phyloP scores from a whole-genome alignment of 2,329 filamentous ascomycete species.

The Xylogone sp. region DNA sequence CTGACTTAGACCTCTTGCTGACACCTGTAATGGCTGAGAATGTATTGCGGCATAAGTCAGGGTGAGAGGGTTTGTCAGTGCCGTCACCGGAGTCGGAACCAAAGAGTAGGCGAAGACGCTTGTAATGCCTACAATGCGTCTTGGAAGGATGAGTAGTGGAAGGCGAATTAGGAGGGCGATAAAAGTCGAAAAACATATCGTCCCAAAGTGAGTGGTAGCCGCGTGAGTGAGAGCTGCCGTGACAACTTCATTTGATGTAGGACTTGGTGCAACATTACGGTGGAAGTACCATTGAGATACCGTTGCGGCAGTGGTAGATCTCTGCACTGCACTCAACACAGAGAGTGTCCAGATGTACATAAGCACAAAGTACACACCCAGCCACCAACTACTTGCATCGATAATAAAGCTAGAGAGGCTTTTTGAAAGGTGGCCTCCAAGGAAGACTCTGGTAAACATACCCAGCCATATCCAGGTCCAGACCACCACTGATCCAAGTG shows the following conservation, averaged over 20 bases:
- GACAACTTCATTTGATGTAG: slow-evolving; percentile 77
- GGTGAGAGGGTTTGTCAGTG: slow-evolving; percentile 85
- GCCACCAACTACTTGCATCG: slow-evolving; percentile 87
- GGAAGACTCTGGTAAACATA: slow-evolving; percentile 94
- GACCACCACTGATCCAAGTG: slow-evolving; percentile 68
- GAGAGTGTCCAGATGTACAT: slow-evolving; percentile 95
- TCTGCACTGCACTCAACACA: slow-evolving; percentile 82
- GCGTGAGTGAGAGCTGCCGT: slow-evolving; percentile 79
- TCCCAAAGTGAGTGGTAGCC: slow-evolving; percentile 82
- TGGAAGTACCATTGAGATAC: slow-evolving; percentile 99
- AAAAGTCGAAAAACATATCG: slow-evolving; percentile 83
- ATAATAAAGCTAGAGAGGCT: slow-evolving; percentile 66
- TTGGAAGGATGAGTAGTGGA: slow-evolving; percentile 79
- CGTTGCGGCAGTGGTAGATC: slow-evolving; percentile 87
- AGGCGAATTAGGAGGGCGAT: slow-evolving; percentile 77
- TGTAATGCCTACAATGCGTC: slow-evolving; percentile 60
- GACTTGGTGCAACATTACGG: slow-evolving; percentile 73
- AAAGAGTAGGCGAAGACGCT: slow-evolving; percentile 71
- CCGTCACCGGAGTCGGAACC: slow-evolving; percentile 79
- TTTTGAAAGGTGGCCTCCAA: slow-evolving; percentile 82
- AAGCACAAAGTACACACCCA: slow-evolving; percentile 86
- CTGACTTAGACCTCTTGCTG: slow-evolving; percentile 75
- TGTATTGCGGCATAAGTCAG: slow-evolving; percentile 94
- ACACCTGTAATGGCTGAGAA: slow-evolving; percentile 73
- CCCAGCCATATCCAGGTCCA: slow-evolving; percentile 97